phyloP scores from a whole-genome alignment of 345 rosid genomes.

The Citrus unshiu region DNA sequence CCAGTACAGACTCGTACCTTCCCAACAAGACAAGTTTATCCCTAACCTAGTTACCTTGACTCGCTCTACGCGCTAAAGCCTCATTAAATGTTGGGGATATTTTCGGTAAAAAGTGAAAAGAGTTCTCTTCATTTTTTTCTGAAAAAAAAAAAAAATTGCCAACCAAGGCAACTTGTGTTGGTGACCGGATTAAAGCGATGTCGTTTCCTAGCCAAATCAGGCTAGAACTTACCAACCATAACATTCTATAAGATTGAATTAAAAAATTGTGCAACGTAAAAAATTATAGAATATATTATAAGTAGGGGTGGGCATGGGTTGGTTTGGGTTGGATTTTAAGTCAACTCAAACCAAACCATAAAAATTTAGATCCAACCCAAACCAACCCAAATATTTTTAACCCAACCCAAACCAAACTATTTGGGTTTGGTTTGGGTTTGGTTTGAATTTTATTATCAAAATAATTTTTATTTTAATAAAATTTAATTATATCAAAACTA shows the following conservation, averaged over 20 bases:
- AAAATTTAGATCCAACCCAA: too few species aligned
- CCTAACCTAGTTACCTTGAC: background rate
- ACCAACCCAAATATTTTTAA: too few species aligned
- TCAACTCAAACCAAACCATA: too few species aligned
- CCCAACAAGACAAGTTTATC: background rate
- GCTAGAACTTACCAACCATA: background rate
- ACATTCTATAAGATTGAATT: too few species aligned
- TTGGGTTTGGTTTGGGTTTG: too few species aligned
- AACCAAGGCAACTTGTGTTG: background rate
- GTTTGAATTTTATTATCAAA: too few species aligned
- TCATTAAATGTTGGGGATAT: background rate
- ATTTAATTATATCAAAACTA: too few species aligned
- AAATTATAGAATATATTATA: accelerated
- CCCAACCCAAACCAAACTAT: too few species aligned
- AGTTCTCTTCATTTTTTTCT: background rate
- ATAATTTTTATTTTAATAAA: too few species aligned
- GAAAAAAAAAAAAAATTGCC: background rate
- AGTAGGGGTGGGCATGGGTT: too few species aligned
- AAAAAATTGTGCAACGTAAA: too few species aligned
- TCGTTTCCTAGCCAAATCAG: background rate
- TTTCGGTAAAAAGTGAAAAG: background rate
- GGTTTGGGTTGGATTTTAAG: too few species aligned
- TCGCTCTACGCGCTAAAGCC: background rate
- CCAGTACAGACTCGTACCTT: constrained; percentile 12
- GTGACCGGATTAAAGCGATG: background rate